These are phyloP conservation scores for Glycine latifolia DNA, from an alignment of 306 rosid genomes.

Conservation along the genomic window DNA sequence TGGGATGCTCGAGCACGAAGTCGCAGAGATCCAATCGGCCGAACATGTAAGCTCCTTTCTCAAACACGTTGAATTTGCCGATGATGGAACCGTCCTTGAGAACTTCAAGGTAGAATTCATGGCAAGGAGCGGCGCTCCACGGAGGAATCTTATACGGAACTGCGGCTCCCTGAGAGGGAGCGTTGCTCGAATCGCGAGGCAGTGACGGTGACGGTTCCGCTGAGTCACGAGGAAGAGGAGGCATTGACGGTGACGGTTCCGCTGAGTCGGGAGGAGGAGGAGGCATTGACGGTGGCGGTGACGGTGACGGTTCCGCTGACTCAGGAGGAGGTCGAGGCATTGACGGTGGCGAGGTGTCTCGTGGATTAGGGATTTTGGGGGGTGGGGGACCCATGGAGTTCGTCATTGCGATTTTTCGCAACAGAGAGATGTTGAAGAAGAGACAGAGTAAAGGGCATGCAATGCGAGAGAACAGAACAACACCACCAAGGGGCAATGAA, in stretches of 20 bases:
- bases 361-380: conserved; percentile 19
- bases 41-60: conserved; percentile 95
- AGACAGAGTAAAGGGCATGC: no score
- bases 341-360: neutral
- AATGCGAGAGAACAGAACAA: no score
- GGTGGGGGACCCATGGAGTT: conserved; percentile 21
- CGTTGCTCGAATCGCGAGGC: conserved; percentile 29
- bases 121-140: conserved; percentile 84
- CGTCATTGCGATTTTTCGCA: neutral
- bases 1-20: conserved; percentile 84
- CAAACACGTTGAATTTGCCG: conserved; percentile 63
- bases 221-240: neutral
- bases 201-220: neutral
- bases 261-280: neutral
- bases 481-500: no score
- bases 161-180: conserved; percentile 53
- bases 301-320: conserved; percentile 19
- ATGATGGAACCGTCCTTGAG: conserved; percentile 86
- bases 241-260: no score
- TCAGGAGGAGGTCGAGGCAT: neutral
- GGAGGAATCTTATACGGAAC: conserved; percentile 83
- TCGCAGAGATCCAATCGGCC: conserved; percentile 93
- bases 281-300: neutral
- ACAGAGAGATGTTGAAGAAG: no score
- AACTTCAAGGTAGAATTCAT: conserved; percentile 78